Evolutionary conservation across 2,329 filamentous ascomycete genomes (phyloP).

Genomic region (Botrytis cinerea): DNA sequence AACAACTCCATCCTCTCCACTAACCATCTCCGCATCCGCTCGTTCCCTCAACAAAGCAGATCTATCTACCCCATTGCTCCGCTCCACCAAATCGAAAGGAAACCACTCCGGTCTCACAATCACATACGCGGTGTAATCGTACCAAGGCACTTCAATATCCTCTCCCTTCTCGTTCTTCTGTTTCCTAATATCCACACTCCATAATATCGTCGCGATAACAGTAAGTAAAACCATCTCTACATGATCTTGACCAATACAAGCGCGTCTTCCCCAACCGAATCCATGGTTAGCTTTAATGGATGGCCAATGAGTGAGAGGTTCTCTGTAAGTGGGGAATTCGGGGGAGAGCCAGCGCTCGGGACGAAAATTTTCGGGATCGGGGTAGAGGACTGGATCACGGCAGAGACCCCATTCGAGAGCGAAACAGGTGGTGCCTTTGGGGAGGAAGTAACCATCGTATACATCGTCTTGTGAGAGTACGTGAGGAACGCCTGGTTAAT

Average conservation of each 20-base stretch:
- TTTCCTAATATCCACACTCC: slow-evolving; percentile 14
- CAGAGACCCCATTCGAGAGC: slow-evolving; percentile 34
- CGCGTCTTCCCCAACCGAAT: slow-evolving; percentile 55
- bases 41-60: background rate
- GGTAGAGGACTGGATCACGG: slow-evolving; percentile 44
- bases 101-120: slow-evolving; percentile 24
- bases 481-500: slow-evolving; percentile 57
- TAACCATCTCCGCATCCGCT: slow-evolving; percentile 18
- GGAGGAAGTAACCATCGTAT: slow-evolving; percentile 45
- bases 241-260: slow-evolving; percentile 53
- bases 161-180: slow-evolving; percentile 13
- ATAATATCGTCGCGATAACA: slow-evolving; percentile 17
- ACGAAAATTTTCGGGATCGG: slow-evolving; percentile 46
- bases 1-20: slow-evolving; percentile 11
- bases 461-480: slow-evolving; percentile 54
- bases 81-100: slow-evolving; percentile 14
- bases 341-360: slow-evolving; percentile 39
- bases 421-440: slow-evolving; percentile 44
- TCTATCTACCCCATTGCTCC: background rate
- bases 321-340: slow-evolving; percentile 40
- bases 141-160: slow-evolving; percentile 12
- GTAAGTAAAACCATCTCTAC: slow-evolving; percentile 43
- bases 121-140: slow-evolving; percentile 19
- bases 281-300: slow-evolving; percentile 47
- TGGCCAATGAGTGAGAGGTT: slow-evolving; percentile 46